Evolutionary conservation across 306 rosid genomes (phyloP).

Genomic region (Alnus rubra): DNA sequence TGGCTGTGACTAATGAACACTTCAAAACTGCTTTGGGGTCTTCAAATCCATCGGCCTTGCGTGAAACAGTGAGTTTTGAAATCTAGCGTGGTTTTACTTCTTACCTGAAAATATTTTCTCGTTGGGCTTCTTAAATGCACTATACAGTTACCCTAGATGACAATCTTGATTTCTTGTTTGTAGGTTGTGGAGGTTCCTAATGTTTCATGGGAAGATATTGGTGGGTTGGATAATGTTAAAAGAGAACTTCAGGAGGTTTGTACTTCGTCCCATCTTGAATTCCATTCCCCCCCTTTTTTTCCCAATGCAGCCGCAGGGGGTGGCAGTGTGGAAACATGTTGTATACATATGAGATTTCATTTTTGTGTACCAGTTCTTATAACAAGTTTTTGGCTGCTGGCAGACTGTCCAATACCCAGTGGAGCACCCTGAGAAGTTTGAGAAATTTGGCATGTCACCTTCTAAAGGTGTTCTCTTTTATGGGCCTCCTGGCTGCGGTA

Average conservation of each 20-base stretch:
- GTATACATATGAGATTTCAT: not conserved
- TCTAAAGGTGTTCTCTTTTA: conserved; percentile 74
- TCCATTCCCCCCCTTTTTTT: too few relatives aligned
- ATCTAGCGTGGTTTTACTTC: not conserved
- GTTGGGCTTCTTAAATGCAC: not conserved
- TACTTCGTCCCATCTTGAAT: conserved; percentile 5
- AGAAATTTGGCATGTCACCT: conserved; percentile 80
- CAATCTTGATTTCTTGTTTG: conserved; percentile 21
- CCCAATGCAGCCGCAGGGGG: too few relatives aligned
- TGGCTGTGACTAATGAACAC: conserved; percentile 66
- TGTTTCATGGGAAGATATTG: conserved; percentile 69
- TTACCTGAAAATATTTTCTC: not conserved
- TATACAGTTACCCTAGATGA: conserved; percentile 9
- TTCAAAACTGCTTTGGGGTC: conserved; percentile 57
- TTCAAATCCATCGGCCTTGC: conserved; percentile 71
- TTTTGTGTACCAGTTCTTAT: not conserved
- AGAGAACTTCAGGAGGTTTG: conserved; percentile 74
- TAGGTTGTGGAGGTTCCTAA: conserved; percentile 80
- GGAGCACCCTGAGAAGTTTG: conserved; percentile 82
- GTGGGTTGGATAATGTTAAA: conserved; percentile 63
- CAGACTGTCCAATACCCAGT: conserved; percentile 66
- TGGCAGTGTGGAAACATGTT: not conserved
- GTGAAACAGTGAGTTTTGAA: conserved; percentile 62
- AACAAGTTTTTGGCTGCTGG: conserved; percentile 20
- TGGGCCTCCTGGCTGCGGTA: conserved; percentile 78